phyloP scores from a whole-genome alignment of 495 filamentous ascomycete species.

The Neurospora sublineolata region DNA sequence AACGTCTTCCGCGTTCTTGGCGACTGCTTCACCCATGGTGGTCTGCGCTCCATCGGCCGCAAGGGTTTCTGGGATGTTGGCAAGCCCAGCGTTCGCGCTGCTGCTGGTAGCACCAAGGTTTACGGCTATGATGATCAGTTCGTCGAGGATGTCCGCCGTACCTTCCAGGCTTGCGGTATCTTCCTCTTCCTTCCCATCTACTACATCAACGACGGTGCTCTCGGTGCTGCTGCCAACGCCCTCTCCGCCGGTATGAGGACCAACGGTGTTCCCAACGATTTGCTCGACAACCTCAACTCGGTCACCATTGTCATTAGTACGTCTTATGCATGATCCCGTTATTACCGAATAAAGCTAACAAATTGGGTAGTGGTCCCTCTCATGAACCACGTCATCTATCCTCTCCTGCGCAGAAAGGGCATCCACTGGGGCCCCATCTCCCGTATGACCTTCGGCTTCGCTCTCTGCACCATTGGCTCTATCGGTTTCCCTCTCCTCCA shows the following conservation, averaged over 20 bases:
- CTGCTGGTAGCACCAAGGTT: slow-evolving; percentile 30
- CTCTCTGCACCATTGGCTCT: slow-evolving; percentile 51
- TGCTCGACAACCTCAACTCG: slow-evolving; percentile 62
- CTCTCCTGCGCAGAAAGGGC: slow-evolving; percentile 45
- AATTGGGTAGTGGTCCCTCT: slow-evolving; percentile 48
- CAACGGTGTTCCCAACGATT: slow-evolving; percentile 56
- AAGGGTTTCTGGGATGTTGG: slow-evolving; percentile 48
- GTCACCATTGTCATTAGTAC: slow-evolving; percentile 53
- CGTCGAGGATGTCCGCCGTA: slow-evolving; percentile 39
- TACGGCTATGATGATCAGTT: slow-evolving; percentile 38
- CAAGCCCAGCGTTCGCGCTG: slow-evolving; percentile 42
- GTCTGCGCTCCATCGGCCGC: slow-evolving; percentile 38
- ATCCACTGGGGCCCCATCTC: slow-evolving; percentile 60
- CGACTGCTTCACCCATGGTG: slow-evolving; percentile 39
- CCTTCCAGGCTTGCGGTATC: slow-evolving; percentile 40
- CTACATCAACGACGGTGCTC: slow-evolving; percentile 43
- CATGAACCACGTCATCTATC: slow-evolving; percentile 57
- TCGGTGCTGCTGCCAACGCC: slow-evolving; percentile 35
- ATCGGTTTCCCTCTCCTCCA: slow-evolving; percentile 55
- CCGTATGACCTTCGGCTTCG: slow-evolving; percentile 63
- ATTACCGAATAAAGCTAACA: slow-evolving; percentile 2
- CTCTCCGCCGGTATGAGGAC: slow-evolving; percentile 52
- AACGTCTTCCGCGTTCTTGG: slow-evolving; percentile 41
- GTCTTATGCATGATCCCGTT: background rate
- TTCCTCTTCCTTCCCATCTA: slow-evolving; percentile 52